A percentile compares a stretch with the other conserved stretches of the same genome.
phyloP scores from a whole-genome alignment of 305 asterid species.

The Solanum chacoense region DNA sequence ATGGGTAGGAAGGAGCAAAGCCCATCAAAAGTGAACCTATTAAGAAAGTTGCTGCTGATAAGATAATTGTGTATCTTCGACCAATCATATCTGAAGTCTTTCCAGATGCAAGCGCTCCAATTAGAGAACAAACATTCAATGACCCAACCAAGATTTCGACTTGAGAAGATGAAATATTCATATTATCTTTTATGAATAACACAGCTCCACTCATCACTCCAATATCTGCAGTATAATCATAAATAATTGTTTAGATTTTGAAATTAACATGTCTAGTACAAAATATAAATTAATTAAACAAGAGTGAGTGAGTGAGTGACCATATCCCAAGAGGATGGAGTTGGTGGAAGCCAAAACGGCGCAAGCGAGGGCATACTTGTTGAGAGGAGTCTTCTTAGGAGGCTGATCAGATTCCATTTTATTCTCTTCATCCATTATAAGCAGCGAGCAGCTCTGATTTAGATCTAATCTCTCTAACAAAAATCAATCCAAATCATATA shows the following conservation, averaged over 20 bases:
- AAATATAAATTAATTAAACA: neutral
- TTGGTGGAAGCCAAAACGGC: slow-evolving; percentile 75
- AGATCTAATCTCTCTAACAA: neutral
- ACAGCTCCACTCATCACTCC: slow-evolving; percentile 83
- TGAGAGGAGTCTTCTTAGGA: slow-evolving; percentile 20
- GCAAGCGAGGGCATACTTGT: slow-evolving; percentile 53
- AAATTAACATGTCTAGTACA: neutral
- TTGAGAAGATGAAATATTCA: slow-evolving; percentile 37
- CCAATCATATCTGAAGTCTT: slow-evolving; percentile 71
- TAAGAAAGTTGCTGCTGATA: slow-evolving; percentile 54
- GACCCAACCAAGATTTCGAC: slow-evolving; percentile 55
- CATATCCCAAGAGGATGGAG: slow-evolving; percentile 77
- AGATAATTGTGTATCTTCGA: slow-evolving; percentile 64
- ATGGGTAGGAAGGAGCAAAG: slow-evolving; percentile 42
- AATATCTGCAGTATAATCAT: slow-evolving; percentile 25
- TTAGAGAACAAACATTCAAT: slow-evolving; percentile 39
- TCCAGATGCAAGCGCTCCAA: slow-evolving; percentile 64
- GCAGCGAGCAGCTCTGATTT: neutral
- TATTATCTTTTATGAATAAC: slow-evolving; percentile 41
- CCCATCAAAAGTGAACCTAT: slow-evolving; percentile 61
- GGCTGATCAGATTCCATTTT: neutral
- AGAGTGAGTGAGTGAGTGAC: slow-evolving; percentile 15
- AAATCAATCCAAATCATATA: neutral
- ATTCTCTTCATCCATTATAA: neutral
- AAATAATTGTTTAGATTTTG: neutral